Evolutionary conservation across 495 filamentous ascomycete genomes (phyloP).

Genomic region (Trypethelium eluteriae): DNA sequence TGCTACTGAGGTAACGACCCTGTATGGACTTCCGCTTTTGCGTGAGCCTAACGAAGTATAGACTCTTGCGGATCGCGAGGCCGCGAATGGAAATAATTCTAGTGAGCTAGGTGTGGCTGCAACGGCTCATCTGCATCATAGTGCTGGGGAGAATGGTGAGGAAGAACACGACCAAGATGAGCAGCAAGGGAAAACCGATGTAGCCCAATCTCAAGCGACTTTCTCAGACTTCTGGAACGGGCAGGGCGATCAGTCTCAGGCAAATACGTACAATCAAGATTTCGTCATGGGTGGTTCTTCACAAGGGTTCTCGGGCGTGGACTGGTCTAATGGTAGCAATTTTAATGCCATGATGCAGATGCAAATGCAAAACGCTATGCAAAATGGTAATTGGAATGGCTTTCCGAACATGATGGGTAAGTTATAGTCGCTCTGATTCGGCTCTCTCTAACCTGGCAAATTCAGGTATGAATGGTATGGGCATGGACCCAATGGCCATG

Average conservation of each 20-base stretch:
- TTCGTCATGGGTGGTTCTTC: constrained; percentile 45
- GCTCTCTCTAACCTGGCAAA: constrained; percentile 12
- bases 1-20: neutral
- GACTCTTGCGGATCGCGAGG: neutral
- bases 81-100: neutral
- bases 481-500: constrained; percentile 84
- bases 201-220: constrained; percentile 22
- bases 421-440: constrained; percentile 31
- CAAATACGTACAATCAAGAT: constrained; percentile 31
- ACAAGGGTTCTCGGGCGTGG: constrained; percentile 56
- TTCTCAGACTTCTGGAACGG: constrained; percentile 5
- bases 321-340: constrained; percentile 52
- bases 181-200: constrained; percentile 3
- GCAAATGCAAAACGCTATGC: constrained; percentile 68
- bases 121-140: constrained; percentile 12
- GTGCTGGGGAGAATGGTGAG: neutral
- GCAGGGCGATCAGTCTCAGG: constrained; percentile 22
- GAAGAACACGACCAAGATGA: constrained; percentile 15
- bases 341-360: constrained; percentile 69
- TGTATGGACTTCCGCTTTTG: neutral
- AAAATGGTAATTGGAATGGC: constrained; percentile 48
- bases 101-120: neutral
- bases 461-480: constrained; percentile 68
- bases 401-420: constrained; percentile 83
- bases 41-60: neutral